Percentiles rank a stretch among this genome's conserved stretches.
These are phyloP conservation scores for Xylaria arbuscula DNA, from an alignment of 2,329 filamentous ascomycete genomes.

Conservation along the genomic window DNA sequence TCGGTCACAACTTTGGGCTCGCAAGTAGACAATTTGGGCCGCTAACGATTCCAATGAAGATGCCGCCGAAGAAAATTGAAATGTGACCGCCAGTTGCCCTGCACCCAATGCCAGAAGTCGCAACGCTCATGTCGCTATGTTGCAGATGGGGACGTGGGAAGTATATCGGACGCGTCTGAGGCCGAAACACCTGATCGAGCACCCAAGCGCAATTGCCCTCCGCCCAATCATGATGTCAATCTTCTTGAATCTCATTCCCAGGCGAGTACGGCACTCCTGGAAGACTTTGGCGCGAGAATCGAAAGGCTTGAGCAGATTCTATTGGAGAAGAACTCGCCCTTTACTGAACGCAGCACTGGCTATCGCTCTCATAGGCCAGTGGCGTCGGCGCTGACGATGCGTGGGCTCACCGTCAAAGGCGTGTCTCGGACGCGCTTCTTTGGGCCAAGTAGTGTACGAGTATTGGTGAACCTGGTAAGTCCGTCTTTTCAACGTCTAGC, in stretches of 20 bases:
- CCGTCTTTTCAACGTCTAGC: slow-evolving; percentile 2
- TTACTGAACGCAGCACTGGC: slow-evolving; percentile 40
- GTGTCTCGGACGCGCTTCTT: slow-evolving; percentile 62
- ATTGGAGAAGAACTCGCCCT: slow-evolving; percentile 54
- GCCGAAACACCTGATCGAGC: slow-evolving; percentile 44
- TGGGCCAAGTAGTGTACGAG: slow-evolving; percentile 64
- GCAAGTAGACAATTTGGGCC: not conserved
- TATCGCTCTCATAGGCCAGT: slow-evolving; percentile 45
- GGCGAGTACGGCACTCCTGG: slow-evolving; percentile 50
- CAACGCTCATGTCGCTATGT: slow-evolving; percentile 65
- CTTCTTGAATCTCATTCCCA: slow-evolving; percentile 34
- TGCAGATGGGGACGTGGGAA: slow-evolving; percentile 59
- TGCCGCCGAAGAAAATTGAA: slow-evolving; percentile 64
- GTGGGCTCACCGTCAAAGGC: slow-evolving; percentile 63
- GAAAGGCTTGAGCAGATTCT: slow-evolving; percentile 66
- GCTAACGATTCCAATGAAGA: slow-evolving; percentile 44
- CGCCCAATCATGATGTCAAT: slow-evolving; percentile 17
- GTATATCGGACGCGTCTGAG: slow-evolving; percentile 63
- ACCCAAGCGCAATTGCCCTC: slow-evolving; percentile 42
- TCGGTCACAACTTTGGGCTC: not conserved
- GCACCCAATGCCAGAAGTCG: slow-evolving; percentile 69
- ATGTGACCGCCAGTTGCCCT: slow-evolving; percentile 67
- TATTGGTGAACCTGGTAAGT: slow-evolving; percentile 65
- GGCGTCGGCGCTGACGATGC: slow-evolving; percentile 59
- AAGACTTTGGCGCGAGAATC: slow-evolving; percentile 62